phyloP scores from a whole-genome alignment of 768 basidiomycete species.

The Lentinus tigrinus region DNA sequence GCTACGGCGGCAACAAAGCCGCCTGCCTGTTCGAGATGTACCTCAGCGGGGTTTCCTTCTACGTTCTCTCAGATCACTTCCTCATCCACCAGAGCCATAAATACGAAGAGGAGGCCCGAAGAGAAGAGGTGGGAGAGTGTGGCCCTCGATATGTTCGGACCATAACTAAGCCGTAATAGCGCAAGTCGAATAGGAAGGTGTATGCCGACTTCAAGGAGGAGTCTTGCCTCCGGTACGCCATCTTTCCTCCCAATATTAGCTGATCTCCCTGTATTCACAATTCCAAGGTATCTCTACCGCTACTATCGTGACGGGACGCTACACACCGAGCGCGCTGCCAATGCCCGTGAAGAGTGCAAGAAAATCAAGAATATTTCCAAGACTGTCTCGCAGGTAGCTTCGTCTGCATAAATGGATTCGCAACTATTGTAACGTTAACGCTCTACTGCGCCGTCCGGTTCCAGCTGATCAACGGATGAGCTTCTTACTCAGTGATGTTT shows the following conservation, averaged over 20 bases:
- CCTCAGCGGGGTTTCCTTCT: conserved; percentile 79
- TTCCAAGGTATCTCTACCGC: conserved; percentile 57
- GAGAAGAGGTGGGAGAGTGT: conserved; percentile 53
- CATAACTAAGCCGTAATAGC: conserved; percentile 35
- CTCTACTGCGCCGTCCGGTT: background rate
- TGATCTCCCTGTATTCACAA: background rate
- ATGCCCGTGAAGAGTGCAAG: conserved; percentile 62
- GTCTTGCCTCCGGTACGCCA: conserved; percentile 57
- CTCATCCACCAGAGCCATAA: conserved; percentile 84
- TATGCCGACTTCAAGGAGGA: conserved; percentile 81
- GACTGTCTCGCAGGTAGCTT: conserved; percentile 38
- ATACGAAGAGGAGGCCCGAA: conserved; percentile 75
- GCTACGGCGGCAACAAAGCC: conserved; percentile 91
- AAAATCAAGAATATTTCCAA: conserved; percentile 54
- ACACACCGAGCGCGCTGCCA: conserved; percentile 49
- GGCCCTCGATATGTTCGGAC: background rate
- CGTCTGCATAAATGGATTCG: background rate
- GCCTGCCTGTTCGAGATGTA: conserved; percentile 92
- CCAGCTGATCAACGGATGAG: conserved; percentile 8
- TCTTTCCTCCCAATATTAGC: background rate
- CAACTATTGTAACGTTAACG: background rate
- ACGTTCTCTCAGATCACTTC: conserved; percentile 85
- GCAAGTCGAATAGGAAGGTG: conserved; percentile 72
- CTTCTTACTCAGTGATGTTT: background rate
- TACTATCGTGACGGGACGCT: conserved; percentile 53